Evolutionary conservation across 1,284 basidiomycete genomes (phyloP).

Genomic region (Phylloporus gajari): DNA sequence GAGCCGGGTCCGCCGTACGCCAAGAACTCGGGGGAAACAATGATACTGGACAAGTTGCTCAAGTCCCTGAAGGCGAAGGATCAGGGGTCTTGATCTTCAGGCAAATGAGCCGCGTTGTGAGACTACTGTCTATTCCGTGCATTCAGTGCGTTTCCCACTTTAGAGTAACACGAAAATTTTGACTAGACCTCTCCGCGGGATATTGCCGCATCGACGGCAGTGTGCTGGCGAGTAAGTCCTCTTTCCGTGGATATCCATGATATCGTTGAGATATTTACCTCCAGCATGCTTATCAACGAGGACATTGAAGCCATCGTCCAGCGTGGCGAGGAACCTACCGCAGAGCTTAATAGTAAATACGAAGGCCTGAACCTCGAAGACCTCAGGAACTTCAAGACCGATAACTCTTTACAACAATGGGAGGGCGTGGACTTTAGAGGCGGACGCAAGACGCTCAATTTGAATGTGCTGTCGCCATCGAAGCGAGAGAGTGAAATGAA

Average conservation of each 20-base stretch:
- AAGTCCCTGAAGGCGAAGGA: slow-evolving; percentile 90
- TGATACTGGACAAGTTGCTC: slow-evolving; percentile 95
- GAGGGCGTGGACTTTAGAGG: slow-evolving; percentile 94
- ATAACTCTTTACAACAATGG: slow-evolving; percentile 91
- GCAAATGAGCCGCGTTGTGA: slow-evolving; percentile 95
- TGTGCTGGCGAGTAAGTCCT: slow-evolving; percentile 65
- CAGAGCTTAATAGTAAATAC: slow-evolving; percentile 92
- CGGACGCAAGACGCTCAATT: slow-evolving; percentile 76
- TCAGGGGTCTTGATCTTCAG: slow-evolving; percentile 97
- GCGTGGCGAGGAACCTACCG: slow-evolving; percentile 91
- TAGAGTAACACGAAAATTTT: no score
- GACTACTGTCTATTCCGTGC: no score
- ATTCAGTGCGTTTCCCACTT: no score
- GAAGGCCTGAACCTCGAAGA: slow-evolving; percentile 92
- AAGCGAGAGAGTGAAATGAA: slow-evolving; percentile 97
- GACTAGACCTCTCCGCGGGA: no score
- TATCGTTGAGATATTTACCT: not conserved
- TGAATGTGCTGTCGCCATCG: slow-evolving; percentile 89
- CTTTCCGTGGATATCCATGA: not conserved
- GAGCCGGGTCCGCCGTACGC: slow-evolving; percentile 99
- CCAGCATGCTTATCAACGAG: slow-evolving; percentile 83
- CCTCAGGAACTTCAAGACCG: slow-evolving; percentile 96
- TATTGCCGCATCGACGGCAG: no score
- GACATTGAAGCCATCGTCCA: slow-evolving; percentile 96
- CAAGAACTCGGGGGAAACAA: slow-evolving; percentile 98